Percentiles rank a stretch among this genome's conserved stretches.
phyloP scores from a whole-genome alignment of 2,329 filamentous ascomycete genomes.

The Neoarthrinium moseri region DNA sequence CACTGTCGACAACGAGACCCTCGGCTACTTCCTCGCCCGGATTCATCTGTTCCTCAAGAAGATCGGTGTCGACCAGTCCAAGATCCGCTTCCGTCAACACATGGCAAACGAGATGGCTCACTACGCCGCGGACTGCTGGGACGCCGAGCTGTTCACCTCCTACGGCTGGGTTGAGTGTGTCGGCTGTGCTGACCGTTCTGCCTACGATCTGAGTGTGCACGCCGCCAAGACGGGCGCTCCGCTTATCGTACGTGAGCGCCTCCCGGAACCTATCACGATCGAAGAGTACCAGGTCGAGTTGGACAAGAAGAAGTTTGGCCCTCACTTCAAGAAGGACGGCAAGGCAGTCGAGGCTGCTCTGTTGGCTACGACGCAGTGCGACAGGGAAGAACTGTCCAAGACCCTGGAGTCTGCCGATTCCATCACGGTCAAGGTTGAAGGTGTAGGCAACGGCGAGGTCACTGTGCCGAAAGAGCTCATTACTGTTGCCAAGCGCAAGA shows the following conservation, averaged over 20 bases:
- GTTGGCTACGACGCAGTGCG: conserved; percentile 71
- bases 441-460: conserved; percentile 67
- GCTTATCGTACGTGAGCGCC: conserved; percentile 78
- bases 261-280: conserved; percentile 73
- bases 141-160: conserved; percentile 86
- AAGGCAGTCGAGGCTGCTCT: conserved; percentile 82
- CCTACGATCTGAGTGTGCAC: conserved; percentile 91
- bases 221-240: conserved; percentile 88
- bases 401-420: conserved; percentile 72
- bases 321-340: conserved; percentile 91
- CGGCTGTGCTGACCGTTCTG: conserved; percentile 91
- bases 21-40: conserved; percentile 94
- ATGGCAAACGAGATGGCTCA: conserved; percentile 81
- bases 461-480: conserved; percentile 79
- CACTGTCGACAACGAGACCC: conserved; percentile 93
- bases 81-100: conserved; percentile 95
- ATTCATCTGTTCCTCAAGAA: conserved; percentile 88
- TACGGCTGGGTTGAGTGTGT: conserved; percentile 99
- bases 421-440: conserved; percentile 72
- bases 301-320: conserved; percentile 94
- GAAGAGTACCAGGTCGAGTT: conserved; percentile 88
- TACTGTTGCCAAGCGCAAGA: conserved; percentile 78
- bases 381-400: conserved; percentile 77
- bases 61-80: conserved; percentile 82
- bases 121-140: conserved; percentile 97